Base-by-base conservation (phyloP, 306 rosid genomes). In the Gastrolobium bilobum region DNA sequence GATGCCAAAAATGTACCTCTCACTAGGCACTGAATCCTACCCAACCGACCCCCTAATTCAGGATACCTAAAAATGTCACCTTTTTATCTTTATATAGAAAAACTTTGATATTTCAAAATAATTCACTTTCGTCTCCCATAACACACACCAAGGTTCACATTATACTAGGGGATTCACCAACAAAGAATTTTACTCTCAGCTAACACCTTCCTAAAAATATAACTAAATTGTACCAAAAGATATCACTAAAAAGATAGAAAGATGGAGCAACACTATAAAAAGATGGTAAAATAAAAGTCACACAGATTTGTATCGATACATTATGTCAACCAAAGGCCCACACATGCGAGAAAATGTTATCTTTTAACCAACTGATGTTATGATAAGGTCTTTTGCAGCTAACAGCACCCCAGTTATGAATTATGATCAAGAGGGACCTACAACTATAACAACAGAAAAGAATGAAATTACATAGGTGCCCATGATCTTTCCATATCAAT, bases 351-450 rank as follows among this genome's bases (percentile, higher is more conserved):
- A 79, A 79, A 69, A 15, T 20, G 81, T 62, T 67, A 38, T 72
- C 77, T 39, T 83, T 73, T 39, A 71, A 51, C 79, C 85, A 73
- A 83, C 87, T 62, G 38, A 50, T 40, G 78, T 59, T 47, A 82
- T 76, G 75, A 85, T 77, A 53, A 76, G 83, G 54, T 75, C 73
- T 85, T 64, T 58, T 58, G 51, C 43, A 20, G 81, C 71, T 43
- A 61, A 59, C 8, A 84, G 47, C 39, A 76, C 81, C 83, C 68
- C 26, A 20, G 26, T 20, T 20, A 20, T 20, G 26, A 81, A 72
- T 82, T 81, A 69, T 65, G 48, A 89, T 81, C 89, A 73, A 62
- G 73, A 50, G 67, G 86, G 86, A 0, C 87, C 91, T 67, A 77
- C 87, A 68, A 65, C 84, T 70, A 82, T 79, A 76, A 33, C 85